Evolutionary conservation across 2,329 filamentous ascomycete species (phyloP), one percentile per base, ranked within the genome.

Genomic region (Epicoccum sorghinum): DNA sequence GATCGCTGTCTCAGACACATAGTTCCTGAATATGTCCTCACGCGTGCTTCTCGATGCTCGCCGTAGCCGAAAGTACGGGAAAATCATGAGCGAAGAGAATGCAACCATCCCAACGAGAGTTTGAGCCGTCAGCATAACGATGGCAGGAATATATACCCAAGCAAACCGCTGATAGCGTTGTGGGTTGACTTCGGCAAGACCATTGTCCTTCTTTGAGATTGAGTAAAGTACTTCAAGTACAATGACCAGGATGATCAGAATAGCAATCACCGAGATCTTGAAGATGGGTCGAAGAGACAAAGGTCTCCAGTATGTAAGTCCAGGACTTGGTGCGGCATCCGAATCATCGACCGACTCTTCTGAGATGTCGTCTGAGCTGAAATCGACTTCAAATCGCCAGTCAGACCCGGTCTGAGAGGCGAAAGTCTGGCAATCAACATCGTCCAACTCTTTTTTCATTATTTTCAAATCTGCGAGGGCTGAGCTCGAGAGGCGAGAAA

Each of bases 61-160:
- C n/a, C 43, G 33, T 13, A 46, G 33, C 3, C 25, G 33, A n/a
- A 46, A 46, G 43, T 46, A 46, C 3, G 43, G 43, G 30, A 46
- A 46, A 8, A 46, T 30, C 33, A 46, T n/a, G 2, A 46, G 33
- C 2, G 33, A 37, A 12, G 43, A 46, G 12, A 46, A 46, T 6
- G 43, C 33, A 9, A 46, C 23, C 43, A 38, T 46, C 9, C 33
- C 43, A 29, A 46, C 43, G 8, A 46, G 33, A 22, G 33, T 46
- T 46, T 46, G 43, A n/a, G 24, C 32, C 2, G 9, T 23, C n/a
- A 46, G n/a, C 43, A 46, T 46, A 23, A 46, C 35, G 8, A 46
- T 38, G 10, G 43, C 24, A 3, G 43, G 43, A 23, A 46, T 7
- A 12, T 46, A 46, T 14, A 46, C 43, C 43, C 43, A 46, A 8